phyloP scores from a whole-genome alignment of 495 filamentous ascomycete species.

The Neurospora terricola region DNA sequence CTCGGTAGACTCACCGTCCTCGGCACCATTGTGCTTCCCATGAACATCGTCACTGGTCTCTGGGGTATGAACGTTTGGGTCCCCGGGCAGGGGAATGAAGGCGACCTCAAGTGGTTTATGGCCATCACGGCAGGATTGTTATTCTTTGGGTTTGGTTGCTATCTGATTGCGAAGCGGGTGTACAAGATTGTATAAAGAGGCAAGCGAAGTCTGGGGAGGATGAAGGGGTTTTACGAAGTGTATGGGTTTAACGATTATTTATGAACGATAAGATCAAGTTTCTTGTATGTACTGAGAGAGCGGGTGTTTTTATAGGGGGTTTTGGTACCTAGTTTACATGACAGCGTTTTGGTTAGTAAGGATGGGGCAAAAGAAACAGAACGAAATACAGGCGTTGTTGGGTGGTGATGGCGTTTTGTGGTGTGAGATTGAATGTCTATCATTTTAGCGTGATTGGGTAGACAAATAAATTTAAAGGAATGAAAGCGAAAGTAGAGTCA shows the following conservation, averaged over 20 bases:
- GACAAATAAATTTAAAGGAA: not conserved
- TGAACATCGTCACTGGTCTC: constrained; percentile 97
- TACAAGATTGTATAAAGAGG: constrained; percentile 41
- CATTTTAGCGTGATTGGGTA: not conserved
- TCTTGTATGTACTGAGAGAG: not conserved
- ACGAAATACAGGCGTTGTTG: not conserved
- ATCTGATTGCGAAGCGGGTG: constrained; percentile 69
- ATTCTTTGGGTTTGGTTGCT: constrained; percentile 68
- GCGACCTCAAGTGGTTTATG: constrained; percentile 47
- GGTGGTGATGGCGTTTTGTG: not conserved
- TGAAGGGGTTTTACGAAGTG: too few species aligned
- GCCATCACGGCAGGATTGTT: constrained; percentile 66
- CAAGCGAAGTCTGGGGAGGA: too few species aligned
- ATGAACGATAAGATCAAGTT: not conserved
- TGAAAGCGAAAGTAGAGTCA: not conserved
- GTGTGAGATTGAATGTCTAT: not conserved
- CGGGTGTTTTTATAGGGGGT: not conserved
- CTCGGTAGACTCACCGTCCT: constrained; percentile 91
- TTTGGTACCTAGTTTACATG: not conserved
- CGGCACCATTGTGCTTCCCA: constrained; percentile 91
- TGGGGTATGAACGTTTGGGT: constrained; percentile 99
- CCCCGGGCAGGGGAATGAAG: constrained; percentile 64
- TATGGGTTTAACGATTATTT: not conserved
- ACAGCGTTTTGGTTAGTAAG: not conserved
- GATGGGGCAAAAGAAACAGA: not conserved